Base-by-base conservation (phyloP, 768 basidiomycete genomes). In the Pholiota microspora region DNA sequence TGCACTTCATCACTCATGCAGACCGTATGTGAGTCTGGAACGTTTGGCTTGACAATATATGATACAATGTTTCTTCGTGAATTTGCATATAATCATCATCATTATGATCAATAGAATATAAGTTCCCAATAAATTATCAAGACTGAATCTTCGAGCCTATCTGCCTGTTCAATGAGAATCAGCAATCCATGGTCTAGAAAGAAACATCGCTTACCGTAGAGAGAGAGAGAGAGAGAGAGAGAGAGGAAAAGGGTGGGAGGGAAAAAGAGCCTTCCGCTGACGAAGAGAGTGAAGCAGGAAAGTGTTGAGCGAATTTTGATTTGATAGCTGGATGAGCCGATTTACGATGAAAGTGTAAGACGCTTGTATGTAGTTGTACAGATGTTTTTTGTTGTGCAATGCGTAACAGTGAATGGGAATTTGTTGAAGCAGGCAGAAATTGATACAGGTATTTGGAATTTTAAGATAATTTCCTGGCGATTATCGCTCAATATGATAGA, bases 401-500 rank as follows among this genome's bases (percentile, higher is more conserved):
- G 28, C 31, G 40, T 51, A 18, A 45, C 7, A 29, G 44, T 45
- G 40, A 31, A 44, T n/a, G 35, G 18, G 42, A 21, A 31, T 31
- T 6, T 6, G 38, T 38, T 51, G 49, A 51, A 51, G 51, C 51
- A 51, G 42, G 29, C 2, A 32, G 40, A 51, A 16, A 51, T 31
- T 51, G 44, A 51, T 51, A 51, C 51, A 44, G 31, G 38, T 42
- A 51, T 38, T 45, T 29, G 51, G 28, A 44, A 15, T 44, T 42
- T 38, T 29, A 25, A 31, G 42, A 51, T 51, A 40, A 31, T 44
- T 29, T 40, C 51, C 13, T 28, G 44, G 40, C 40, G 44, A 44
- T 44, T 25, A 23, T 13, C 31, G 18, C 38, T 27, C n/a, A 32
- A 21, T 28, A 51, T 51, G 42, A 38, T 40, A 21, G 24, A 49